Evolutionary conservation across 768 basidiomycete species (phyloP), one percentile per base, ranked within the genome.

Genomic region (Boletus speciosus): DNA sequence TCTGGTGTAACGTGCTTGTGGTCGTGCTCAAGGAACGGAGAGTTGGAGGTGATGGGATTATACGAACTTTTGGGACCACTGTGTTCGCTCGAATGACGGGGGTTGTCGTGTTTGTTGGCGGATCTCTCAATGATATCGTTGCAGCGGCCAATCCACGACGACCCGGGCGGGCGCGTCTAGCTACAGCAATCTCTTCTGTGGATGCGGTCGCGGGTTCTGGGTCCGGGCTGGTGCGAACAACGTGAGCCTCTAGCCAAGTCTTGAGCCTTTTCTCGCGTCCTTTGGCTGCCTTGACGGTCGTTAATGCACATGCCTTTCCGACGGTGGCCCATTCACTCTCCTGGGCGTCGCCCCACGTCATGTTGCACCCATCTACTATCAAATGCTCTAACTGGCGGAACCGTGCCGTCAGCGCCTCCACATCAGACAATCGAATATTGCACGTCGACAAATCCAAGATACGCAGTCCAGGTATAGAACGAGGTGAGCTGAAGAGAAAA

Each of bases 371-470:
- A 61, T 96, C 93, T 19, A 93, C 64, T 21, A 94, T 73, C 39
- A 97, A 71, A 62, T 90, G 82, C 54, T 76, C 72, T 12, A 96
- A 68, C 1, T 61, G 63, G 0, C 71, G 64, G 58, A 88, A 81
- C 7, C 74, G 76, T 5, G 73, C 70, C 1, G 88, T 66, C 9
- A 91, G 63, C 16, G 69, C 71, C 51, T 84, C 81, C 37, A 89
- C 63, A 43, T 88, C 83, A 0, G 65, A 52, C 49, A 79, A 77
- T 35, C 75, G 69, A 23, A 94, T 66, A 42, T 73, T 73, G 58
- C 83, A 86, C 1, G 89, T 89, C 0, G 89, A 88, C 12, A 96
- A 67, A 66, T 98, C 93, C 31, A 96, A 78, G 34, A 83, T 78
- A 36, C 74, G 72, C 29, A 93, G 67, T 43, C 60, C 66, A 2